These are phyloP conservation scores for Scopulariopsis brevicaulis DNA, from an alignment of 2,329 filamentous ascomycete species.

Conservation along the genomic window DNA sequence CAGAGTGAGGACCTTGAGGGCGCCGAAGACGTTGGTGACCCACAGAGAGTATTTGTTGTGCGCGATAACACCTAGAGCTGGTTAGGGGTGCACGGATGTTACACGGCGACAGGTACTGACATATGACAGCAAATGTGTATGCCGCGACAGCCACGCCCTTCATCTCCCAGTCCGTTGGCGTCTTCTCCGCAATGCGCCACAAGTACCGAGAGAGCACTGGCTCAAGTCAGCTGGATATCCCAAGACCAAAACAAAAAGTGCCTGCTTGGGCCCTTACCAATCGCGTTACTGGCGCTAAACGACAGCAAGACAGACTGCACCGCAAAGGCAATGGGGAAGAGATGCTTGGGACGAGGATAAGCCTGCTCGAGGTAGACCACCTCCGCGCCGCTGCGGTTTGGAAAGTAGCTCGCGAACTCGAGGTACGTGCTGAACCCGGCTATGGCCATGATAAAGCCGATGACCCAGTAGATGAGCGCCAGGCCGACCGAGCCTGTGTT, in stretches of 20 bases:
- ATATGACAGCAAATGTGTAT: conserved; percentile 46
- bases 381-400: conserved; percentile 53
- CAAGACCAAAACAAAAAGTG: not conserved
- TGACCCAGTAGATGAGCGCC: conserved; percentile 50
- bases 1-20: conserved; percentile 48
- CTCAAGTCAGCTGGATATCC: not conserved
- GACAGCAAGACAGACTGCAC: conserved; percentile 52
- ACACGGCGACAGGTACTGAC: conserved; percentile 21
- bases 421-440: conserved; percentile 48
- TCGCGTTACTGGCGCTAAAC: conserved; percentile 54
- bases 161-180: conserved; percentile 47
- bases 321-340: conserved; percentile 54
- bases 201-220: conserved; percentile 50
- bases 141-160: conserved; percentile 56
- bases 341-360: conserved; percentile 50
- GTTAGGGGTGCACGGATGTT: not conserved
- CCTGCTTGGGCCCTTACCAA: conserved; percentile 18
- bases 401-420: conserved; percentile 54
- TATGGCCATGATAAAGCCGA: conserved; percentile 47
- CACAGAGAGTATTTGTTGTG: conserved; percentile 47
- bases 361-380: conserved; percentile 60
- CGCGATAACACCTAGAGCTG: conserved; percentile 24
- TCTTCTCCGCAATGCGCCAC: conserved; percentile 40
- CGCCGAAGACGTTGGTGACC: conserved; percentile 43
- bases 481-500: conserved; percentile 52